phyloP scores from a whole-genome alignment of 1,284 basidiomycete genomes.

The Rhodotorula sp. region DNA sequence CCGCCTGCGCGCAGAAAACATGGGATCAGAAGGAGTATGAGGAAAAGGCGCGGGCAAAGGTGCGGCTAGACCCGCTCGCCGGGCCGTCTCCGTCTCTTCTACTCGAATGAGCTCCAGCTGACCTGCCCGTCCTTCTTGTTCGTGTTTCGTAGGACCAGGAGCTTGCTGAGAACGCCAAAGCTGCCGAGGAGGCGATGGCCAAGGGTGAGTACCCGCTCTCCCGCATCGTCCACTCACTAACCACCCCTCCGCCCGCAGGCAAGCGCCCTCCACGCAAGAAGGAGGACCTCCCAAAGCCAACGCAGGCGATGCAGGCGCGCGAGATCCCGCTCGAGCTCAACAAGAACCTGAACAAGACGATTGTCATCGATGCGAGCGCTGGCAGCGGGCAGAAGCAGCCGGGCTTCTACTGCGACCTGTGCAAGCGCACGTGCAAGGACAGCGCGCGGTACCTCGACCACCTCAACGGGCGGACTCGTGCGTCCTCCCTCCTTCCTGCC shows the following conservation, averaged over 20 bases:
- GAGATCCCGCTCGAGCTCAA: constrained; percentile 78
- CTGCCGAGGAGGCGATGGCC: constrained; percentile 36
- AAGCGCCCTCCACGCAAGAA: constrained; percentile 49
- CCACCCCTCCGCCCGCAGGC: constrained; percentile 1
- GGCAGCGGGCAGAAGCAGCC: constrained; percentile 77
- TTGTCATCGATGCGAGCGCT: constrained; percentile 80
- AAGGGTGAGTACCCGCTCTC: constrained; percentile 32
- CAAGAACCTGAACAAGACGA: constrained; percentile 88
- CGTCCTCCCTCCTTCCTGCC: constrained; percentile 52
- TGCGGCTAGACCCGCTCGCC: not conserved
- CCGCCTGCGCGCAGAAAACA: constrained; percentile 21
- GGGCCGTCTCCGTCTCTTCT: not conserved
- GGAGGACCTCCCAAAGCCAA: constrained; percentile 79
- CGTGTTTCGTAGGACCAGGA: constrained; percentile 38
- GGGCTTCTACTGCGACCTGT: constrained; percentile 88
- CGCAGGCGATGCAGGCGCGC: constrained; percentile 81
- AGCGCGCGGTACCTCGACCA: constrained; percentile 92
- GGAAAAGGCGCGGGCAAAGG: constrained; percentile 45
- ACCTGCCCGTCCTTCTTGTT: not conserved
- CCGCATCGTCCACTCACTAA: not conserved
- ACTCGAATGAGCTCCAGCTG: not conserved
- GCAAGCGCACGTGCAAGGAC: constrained; percentile 89
- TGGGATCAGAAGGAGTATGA: constrained; percentile 49
- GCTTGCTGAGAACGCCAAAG: constrained; percentile 41
- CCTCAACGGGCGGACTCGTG: constrained; percentile 89